Base-by-base conservation (phyloP, 139 green algal species). In the Coelastrella sp. region DNA sequence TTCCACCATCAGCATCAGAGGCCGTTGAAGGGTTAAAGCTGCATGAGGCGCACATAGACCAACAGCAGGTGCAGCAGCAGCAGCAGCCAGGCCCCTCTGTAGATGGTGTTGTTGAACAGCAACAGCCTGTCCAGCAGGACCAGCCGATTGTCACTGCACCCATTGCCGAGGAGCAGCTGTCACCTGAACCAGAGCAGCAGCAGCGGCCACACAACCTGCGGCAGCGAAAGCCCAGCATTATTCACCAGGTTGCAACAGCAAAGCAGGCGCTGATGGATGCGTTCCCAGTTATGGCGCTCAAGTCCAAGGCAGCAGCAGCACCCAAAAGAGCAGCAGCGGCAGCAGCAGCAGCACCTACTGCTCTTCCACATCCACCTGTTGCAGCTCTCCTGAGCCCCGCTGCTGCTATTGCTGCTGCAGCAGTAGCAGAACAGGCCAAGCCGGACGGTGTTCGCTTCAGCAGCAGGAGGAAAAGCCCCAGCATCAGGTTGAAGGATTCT, bases 161-260 rank as follows among this genome's bases (percentile, higher is more conserved):
- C n/a, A n/a, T n/a, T n/a, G n/a, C n/a, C n/a, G n/a, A n/a, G n/a
- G n/a, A n/a, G n/a, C n/a, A n/a, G n/a, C n/a, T n/a, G n/a, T n/a
- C n/a, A n/a, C n/a, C n/a, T n/a, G n/a, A n/a, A n/a, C n/a, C n/a
- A 71, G 57, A 22, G 54, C 57, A 84, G 56, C 78, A 84, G 78
- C 54, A 32, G 78, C 14, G 8, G 59, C 17, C 47, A 17, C 14
- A 84, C 17, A 20, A 20, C 17, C 7, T n/a, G 59, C 79, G n/a
- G 20, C 79, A 85, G 79, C 58, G 22, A 22, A 11, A 66, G 14
- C 54, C 6, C 10, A 58, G 23, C 75, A 83, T 22, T 13, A n/a
- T 22, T 14, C 13, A 23, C 17, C 19, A 57, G 11, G 10, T 54
- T 16, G 79, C 19, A 16, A 17, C 4, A 19, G 57, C 57, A 85